Base-by-base conservation (phyloP, 139 green algal species). In the Limnomonas spitsbergensis region DNA sequence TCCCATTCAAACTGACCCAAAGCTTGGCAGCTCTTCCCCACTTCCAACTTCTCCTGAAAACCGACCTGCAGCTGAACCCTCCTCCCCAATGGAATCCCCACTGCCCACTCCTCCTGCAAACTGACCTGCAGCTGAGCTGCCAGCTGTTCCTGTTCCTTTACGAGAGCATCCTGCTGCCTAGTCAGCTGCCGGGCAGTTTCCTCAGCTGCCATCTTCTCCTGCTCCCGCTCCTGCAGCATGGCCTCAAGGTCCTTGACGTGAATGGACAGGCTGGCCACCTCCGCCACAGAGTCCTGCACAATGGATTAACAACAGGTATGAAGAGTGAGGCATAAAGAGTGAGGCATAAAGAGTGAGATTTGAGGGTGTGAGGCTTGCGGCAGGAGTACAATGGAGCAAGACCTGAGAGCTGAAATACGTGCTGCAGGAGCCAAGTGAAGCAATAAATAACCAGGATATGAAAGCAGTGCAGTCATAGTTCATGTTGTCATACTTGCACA, bases 21-120 rank as follows among this genome's bases (percentile, higher is more conserved):
- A n/a, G n/a, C n/a, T n/a, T n/a, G n/a, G n/a, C n/a, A n/a, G n/a
- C n/a, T n/a, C n/a, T n/a, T n/a, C n/a, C n/a, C n/a, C n/a, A n/a
- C n/a, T n/a, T n/a, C n/a, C n/a, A n/a, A n/a, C n/a, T n/a, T 20
- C 20, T 61, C 47, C 47, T 61, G 14, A 20, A 61, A 29, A 29
- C 20, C 47, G 20, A 20, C 47, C 47, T 61, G 47, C 47, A 61
- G 14, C 20, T 61, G 14, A 14, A 29, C 47, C 47, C 47, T 61
- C 47, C 20, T 20, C 20, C 14, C 47, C 47, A 20, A 14, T 61
- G 14, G 47, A 29, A 29, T 14, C 47, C 47, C 27, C 39, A 34
- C 66, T 79, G 72, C 66, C 66, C 53, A 29, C n/a, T 67, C n/a
- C 77, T 78, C 73, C 68, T 79, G 61, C 61, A 56, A 72, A 7